These are phyloP conservation scores for Talinum fruticosum DNA, from an alignment of 148 eudicot genomes.

Conservation along the genomic window DNA sequence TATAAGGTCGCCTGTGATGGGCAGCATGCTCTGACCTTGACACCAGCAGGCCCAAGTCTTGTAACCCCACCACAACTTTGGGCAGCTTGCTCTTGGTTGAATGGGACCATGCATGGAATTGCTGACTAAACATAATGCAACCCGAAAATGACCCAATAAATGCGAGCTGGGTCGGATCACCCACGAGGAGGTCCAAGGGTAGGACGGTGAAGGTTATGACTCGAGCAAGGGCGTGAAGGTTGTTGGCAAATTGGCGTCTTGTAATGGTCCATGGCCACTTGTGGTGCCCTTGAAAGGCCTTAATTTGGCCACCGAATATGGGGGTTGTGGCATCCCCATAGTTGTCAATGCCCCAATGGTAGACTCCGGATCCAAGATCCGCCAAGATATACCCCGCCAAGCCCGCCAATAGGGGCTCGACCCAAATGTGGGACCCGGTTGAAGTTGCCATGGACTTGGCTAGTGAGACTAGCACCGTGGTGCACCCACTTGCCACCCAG, in stretches of 20 bases:
- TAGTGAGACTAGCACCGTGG: slow-evolving; percentile 55
- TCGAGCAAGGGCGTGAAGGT: slow-evolving; percentile 55
- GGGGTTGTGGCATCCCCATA: slow-evolving; percentile 65
- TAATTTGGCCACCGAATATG: slow-evolving; percentile 67
- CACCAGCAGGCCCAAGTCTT: slow-evolving; percentile 64
- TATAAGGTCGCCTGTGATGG: slow-evolving; percentile 75
- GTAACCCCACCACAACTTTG: slow-evolving; percentile 51
- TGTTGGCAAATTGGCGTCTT: slow-evolving; percentile 71
- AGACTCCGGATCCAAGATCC: slow-evolving; percentile 84
- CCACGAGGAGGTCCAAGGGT: slow-evolving; percentile 42
- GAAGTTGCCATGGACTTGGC: slow-evolving; percentile 40
- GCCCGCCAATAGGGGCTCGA: slow-evolving; percentile 54
- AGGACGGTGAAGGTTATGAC: slow-evolving; percentile 47
- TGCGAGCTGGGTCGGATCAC: slow-evolving; percentile 48
- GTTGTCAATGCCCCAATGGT: slow-evolving; percentile 93
- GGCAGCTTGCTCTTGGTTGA: slow-evolving; percentile 72
- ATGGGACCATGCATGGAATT: slow-evolving; percentile 93
- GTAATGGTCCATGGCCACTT: slow-evolving; percentile 86
- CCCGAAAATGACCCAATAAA: slow-evolving; percentile 60
- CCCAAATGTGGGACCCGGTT: slow-evolving; percentile 44
- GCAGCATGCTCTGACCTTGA: slow-evolving; percentile 59
- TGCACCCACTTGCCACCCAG: slow-evolving; percentile 73
- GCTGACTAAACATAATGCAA: slow-evolving; percentile 89
- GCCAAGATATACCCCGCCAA: slow-evolving; percentile 66
- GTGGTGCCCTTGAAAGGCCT: slow-evolving; percentile 89